Evolutionary conservation across 331 rosid species (phyloP).

Genomic region (Malus hybrid): DNA sequence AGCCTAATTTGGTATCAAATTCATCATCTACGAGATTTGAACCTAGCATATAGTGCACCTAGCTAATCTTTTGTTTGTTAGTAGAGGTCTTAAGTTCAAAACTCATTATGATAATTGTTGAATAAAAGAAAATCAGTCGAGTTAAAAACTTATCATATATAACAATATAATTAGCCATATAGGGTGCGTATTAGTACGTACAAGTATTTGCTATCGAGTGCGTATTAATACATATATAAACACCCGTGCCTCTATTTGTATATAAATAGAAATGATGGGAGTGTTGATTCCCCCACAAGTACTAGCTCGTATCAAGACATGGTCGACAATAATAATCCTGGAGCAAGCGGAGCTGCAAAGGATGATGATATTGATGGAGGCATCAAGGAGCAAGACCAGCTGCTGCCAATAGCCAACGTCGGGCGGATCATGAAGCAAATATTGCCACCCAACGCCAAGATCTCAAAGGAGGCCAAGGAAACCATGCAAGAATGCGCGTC

Average conservation of each 20-base stretch:
- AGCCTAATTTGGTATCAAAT: no score
- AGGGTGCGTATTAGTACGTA: no score
- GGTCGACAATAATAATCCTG: background rate
- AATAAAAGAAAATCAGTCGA: no score
- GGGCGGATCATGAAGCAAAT: slow-evolving; percentile 38
- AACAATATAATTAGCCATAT: no score
- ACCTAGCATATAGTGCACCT: no score
- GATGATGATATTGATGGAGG: background rate
- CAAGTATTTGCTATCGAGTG: background rate
- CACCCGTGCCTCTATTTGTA: background rate
- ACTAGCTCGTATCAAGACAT: background rate
- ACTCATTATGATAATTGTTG: no score
- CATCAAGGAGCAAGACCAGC: slow-evolving; percentile 6
- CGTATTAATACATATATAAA: background rate
- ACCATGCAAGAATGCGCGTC: slow-evolving; percentile 38
- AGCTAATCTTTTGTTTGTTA: no score
- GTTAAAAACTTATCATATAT: no score
- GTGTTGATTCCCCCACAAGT: background rate
- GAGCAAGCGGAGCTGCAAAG: slow-evolving; percentile 1
- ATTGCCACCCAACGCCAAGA: slow-evolving; percentile 27
- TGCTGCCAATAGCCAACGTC: slow-evolving; percentile 42
- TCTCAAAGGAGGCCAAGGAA: slow-evolving; percentile 36
- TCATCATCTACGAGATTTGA: no score
- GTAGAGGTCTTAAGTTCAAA: no score
- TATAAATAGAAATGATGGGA: background rate